phyloP scores from a whole-genome alignment of 306 rosid genomes.

The Arachis stenosperma region DNA sequence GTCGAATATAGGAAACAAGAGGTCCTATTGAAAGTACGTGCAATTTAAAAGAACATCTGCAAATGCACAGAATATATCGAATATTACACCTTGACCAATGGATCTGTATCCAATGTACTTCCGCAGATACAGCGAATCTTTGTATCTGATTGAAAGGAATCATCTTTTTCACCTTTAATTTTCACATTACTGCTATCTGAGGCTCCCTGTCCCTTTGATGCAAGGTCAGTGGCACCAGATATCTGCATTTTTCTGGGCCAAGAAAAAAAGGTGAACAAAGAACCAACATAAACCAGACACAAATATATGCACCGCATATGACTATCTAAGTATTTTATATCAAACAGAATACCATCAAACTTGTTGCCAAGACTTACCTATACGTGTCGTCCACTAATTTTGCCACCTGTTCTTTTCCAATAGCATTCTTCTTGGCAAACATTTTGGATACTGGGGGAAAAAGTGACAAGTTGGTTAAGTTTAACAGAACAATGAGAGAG shows the following conservation, averaged over 20 bases:
- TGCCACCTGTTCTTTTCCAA: conserved; percentile 87
- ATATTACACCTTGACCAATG: conserved; percentile 76
- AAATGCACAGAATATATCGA: conserved; percentile 21
- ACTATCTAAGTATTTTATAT: conserved; percentile 20
- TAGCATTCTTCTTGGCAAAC: conserved; percentile 81
- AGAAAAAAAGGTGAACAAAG: conserved; percentile 33
- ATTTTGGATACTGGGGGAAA: conserved; percentile 60
- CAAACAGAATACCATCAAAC: conserved; percentile 7
- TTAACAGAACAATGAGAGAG: conserved; percentile 11
- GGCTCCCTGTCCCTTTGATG: conserved; percentile 79
- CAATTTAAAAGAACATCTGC: conserved; percentile 1
- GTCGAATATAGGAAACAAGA: conserved; percentile 15
- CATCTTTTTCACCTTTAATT: conserved; percentile 81
- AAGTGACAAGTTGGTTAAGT: conserved; percentile 19
- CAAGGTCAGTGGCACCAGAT: conserved; percentile 90
- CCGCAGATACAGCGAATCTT: conserved; percentile 96
- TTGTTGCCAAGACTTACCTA: conserved; percentile 66
- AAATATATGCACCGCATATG: conserved; percentile 21
- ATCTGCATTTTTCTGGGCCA: conserved; percentile 90
- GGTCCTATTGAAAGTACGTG: not conserved
- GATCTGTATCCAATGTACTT: conserved; percentile 74
- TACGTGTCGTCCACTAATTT: conserved; percentile 88
- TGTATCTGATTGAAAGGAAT: conserved; percentile 62
- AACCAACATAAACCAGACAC: conserved; percentile 26
- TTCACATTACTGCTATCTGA: conserved; percentile 84